Evolutionary conservation across 345 rosid species (phyloP), one percentile per base, ranked within the genome.

Genomic region (Eucalyptus tenuipes): DNA sequence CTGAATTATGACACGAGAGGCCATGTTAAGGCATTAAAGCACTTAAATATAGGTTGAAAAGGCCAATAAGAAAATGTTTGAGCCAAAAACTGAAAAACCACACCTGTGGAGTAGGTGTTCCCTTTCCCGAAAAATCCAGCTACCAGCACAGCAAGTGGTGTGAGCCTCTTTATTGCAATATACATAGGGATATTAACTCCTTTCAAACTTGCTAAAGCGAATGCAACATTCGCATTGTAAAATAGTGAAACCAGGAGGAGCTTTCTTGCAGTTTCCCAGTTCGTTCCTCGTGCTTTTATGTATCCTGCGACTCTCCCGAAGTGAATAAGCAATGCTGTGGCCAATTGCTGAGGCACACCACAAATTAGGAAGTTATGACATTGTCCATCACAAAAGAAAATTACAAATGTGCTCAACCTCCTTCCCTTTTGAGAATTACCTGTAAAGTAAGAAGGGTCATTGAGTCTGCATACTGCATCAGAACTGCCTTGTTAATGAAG

Each of bases 151-250:
- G 99, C 97, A 68, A 97, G 98, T 5, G 99, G 99, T 10, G 98
- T 96, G 90, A 98, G 98, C 89, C 99, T 94, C 94, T 98, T 98
- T 47, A 97, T 96, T 17, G 99, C 99, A 37, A 98, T 98, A 91
- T 98, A 98, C 99, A 98, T 98, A 4, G 99, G 98, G 87, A 98
- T 98, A 86, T 98, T 98, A 24, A 98, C 99, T 50, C 98, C 99
- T 93, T 95, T 98, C 95, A 98, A 94, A 93, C 99, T 98, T 48
- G 99, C 99, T 91, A 98, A 93, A 91, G 99, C 99, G 90, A 96
- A 97, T 7, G 98, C 99, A 71, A 98, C 99, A 90, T 98, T 98
- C 57, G 99, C 99, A 93, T 98, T 98, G 94, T 97, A 98, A 92
- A 98, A 98, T 42, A 98, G 88, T 1, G 99, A 98, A 88, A 98